Evolutionary conservation across 345 rosid species (phyloP).

Genomic region (Citrus trifoliata): DNA sequence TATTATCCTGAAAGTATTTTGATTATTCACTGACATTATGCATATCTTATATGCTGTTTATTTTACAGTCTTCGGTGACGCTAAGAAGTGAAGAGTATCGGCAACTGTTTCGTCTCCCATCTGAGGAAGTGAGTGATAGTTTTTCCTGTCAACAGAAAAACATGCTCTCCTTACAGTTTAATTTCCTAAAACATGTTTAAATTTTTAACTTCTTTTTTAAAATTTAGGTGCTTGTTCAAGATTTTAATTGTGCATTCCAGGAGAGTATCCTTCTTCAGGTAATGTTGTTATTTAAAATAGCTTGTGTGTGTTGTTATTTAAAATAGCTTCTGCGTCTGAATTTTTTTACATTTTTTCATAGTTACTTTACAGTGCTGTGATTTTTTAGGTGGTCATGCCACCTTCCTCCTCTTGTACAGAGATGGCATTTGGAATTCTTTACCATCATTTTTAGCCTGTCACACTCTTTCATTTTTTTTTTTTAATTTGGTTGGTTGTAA

Average conservation of each 20-base stretch:
- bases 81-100: conserved; percentile 83
- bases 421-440: background rate
- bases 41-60: conserved; percentile 2
- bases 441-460: background rate
- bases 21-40: background rate
- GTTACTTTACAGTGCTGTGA: background rate
- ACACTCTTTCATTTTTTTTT: background rate
- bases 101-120: conserved; percentile 77
- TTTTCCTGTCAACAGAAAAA: background rate
- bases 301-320: background rate
- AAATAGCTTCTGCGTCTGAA: background rate
- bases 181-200: background rate
- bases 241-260: conserved; percentile 96
- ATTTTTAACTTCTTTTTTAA: conserved; percentile 4
- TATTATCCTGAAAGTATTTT: background rate
- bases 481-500: background rate
- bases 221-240: conserved; percentile 71
- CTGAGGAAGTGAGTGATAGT: conserved; percentile 59
- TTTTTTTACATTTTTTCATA: background rate
- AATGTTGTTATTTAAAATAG: conserved; percentile 3
- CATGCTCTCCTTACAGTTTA: background rate
- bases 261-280: conserved; percentile 97
- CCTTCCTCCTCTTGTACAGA: background rate
- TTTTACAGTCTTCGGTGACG: conserved; percentile 41
- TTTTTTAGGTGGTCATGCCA: background rate